Percentiles rank a stretch among this genome's conserved stretches.
Evolutionary conservation across 2,329 filamentous ascomycete species (phyloP).

Genomic region (Neonectria coccinea): DNA sequence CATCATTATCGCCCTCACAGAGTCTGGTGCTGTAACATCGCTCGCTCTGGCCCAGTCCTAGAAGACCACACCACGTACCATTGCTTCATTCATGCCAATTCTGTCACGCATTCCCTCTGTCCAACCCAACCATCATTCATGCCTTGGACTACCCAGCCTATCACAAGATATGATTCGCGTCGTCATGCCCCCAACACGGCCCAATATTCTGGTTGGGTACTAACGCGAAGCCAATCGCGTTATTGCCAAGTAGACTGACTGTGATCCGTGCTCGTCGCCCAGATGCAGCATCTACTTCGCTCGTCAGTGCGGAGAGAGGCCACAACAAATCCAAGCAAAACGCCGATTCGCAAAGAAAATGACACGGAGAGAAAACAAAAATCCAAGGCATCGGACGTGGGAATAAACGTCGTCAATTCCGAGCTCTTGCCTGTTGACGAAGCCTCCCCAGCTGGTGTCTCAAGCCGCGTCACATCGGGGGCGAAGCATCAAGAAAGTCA

Average conservation of each 20-base stretch:
- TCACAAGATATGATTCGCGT: not conserved
- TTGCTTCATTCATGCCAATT: not conserved
- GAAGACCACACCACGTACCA: not conserved
- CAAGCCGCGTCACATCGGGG: not conserved
- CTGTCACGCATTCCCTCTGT: not conserved
- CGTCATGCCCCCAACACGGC: not conserved
- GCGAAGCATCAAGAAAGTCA: constrained; percentile 42
- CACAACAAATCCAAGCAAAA: not conserved
- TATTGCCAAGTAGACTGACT: not conserved
- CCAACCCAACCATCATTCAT: not conserved
- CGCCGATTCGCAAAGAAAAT: not conserved
- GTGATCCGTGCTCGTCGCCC: not conserved
- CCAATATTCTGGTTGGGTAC: too few species aligned
- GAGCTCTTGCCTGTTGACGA: not conserved
- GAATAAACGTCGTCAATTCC: not conserved
- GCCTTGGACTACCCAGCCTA: not conserved
- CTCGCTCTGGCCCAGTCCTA: not conserved
- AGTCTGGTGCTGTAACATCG: not conserved
- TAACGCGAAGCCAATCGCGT: not conserved
- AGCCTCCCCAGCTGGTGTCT: not conserved
- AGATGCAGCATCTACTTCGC: not conserved
- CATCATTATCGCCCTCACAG: not conserved
- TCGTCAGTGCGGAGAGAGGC: not conserved
- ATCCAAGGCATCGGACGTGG: not conserved
- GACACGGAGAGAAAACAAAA: not conserved